Evolutionary conservation across 129 eudicot genomes (phyloP), one percentile per base, ranked within the genome.

Genomic region (Mikania micrantha): DNA sequence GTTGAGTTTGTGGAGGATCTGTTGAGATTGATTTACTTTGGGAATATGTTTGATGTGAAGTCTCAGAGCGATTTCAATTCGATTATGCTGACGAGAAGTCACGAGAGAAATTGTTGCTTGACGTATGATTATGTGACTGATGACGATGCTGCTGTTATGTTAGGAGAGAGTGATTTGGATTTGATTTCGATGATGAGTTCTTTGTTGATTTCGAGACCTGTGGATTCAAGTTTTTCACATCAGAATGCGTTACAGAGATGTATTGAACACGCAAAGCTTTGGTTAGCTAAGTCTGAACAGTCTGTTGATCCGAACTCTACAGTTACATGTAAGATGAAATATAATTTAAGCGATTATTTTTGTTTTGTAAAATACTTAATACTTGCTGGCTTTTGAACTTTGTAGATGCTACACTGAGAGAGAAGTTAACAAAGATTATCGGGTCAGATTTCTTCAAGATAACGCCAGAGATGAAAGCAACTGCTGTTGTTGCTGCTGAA

Each of bases 101-200:
- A 94, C 48, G 99, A 94, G 79, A 75, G 99, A 70, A 80, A 75
- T 10, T 94, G 99, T 58, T 94, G 99, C 61, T 81, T 94, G 74
- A 81, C 87, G 16, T 94, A 94, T 19, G 99, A 94, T 64, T 85
- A 81, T 63, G 97, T 94, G 0, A 83, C 99, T 0, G 99, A 94
- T 50, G 97, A 90, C 74, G 97, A 87, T 17, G 81, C 78, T 29
- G 78, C 80, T 21, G 95, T 89, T 28, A 61, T 81, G 68, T 47
- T 94, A 9, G 82, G 74, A 10, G 99, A 94, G 77, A 50, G 68
- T 48, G 99, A 94, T 65, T 81, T 94, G 90, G 97, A 94, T 61
- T 76, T 81, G 90, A 85, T 94, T 34, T 77, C 90, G 0, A 39
- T 13, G 74, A 77, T 94, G 73, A 76, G 95, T 3, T 78, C 80